Base-by-base conservation (phyloP, 2,329 filamentous ascomycete genomes). In the Exophiala sp. region DNA sequence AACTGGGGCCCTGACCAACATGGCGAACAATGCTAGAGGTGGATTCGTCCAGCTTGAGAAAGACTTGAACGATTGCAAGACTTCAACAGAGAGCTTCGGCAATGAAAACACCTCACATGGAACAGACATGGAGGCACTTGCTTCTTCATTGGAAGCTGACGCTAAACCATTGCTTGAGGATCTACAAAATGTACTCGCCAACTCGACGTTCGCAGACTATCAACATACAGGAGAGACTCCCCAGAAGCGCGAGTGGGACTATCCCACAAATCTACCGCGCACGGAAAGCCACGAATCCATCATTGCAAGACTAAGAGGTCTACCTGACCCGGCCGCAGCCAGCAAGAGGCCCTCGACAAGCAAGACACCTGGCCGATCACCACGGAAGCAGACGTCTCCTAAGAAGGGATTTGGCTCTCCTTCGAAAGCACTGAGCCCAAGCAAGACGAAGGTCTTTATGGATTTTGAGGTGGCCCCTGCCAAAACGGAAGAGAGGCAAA, bases 221-320 rank as follows among this genome's bases (percentile, higher is more conserved):
- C 77, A 83, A 35, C 82, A 88, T 0, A 97, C 94, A 0, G 92
- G 94, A 47, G 79, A 87, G 43, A 97, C 94, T 1, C 94, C 94
- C 0, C 83, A 88, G 66, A 94, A 91, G 72, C 75, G 79, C 29
- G 78, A 84, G 48, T 99, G 97, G 71, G 78, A 83, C n/a, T 96
- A 89, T 65, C 88, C 90, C 0, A 87, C 82, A 1, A 76, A 80
- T 2, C 78, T 99, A 1, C 94, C 94, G 3, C 84, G 85, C 21
- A 97, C 94, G 0, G 81, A 84, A 64, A 65, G 72, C 1, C 82
- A 85, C 64, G 80, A 85, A 10, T 72, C 69, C 10, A 72, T 87
- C 24, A 72, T 85, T 10, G 76, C 80, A 16, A 72, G 74, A 44
- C 63, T 81, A 61, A 73, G 74, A 61, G 78, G 65, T 54, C 73